These are phyloP conservation scores for Trichoderma sp. DNA, from an alignment of 2,329 filamentous ascomycete genomes.

Conservation along the genomic window DNA sequence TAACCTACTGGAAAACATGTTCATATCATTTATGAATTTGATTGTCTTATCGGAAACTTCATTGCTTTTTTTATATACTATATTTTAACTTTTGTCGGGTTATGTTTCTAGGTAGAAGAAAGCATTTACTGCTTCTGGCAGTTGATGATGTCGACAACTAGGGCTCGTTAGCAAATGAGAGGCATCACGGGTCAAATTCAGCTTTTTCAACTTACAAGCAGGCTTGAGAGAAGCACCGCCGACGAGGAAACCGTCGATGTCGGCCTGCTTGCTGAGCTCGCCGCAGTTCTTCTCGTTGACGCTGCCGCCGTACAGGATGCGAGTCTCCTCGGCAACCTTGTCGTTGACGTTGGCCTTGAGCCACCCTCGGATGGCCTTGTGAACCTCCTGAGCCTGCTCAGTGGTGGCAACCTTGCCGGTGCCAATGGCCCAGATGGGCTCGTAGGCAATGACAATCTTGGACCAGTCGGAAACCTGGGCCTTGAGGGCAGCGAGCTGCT, in stretches of 20 bases:
- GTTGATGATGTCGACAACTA: slow-evolving; percentile 66
- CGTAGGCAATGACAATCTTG: slow-evolving; percentile 95
- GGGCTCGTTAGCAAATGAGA: slow-evolving; percentile 6
- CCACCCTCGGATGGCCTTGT: slow-evolving; percentile 90
- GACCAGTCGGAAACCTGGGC: slow-evolving; percentile 80
- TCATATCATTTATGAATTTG: neutral
- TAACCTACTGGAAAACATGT: neutral
- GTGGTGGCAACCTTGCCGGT: slow-evolving; percentile 92
- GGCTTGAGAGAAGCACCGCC: slow-evolving; percentile 97
- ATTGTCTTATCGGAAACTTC: neutral
- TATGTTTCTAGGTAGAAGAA: neutral
- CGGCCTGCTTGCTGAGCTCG: slow-evolving; percentile 86
- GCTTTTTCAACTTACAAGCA: slow-evolving; percentile 67
- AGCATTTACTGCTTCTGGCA: slow-evolving; percentile 50
- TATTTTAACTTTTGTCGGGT: neutral
- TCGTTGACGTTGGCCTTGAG: slow-evolving; percentile 72
- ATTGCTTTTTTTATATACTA: neutral
- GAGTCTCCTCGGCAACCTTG: slow-evolving; percentile 78
- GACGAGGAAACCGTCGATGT: slow-evolving; percentile 98
- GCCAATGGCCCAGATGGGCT: slow-evolving; percentile 96
- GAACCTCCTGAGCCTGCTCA: slow-evolving; percentile 90
- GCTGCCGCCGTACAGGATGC: slow-evolving; percentile 95
- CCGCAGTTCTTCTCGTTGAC: slow-evolving; percentile 98
- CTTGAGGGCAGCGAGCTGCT: slow-evolving; percentile 83
- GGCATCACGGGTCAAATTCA: neutral